Evolutionary conservation across 768 basidiomycete genomes (phyloP), one percentile per base, ranked within the genome.

Genomic region (Suillus bovinus): DNA sequence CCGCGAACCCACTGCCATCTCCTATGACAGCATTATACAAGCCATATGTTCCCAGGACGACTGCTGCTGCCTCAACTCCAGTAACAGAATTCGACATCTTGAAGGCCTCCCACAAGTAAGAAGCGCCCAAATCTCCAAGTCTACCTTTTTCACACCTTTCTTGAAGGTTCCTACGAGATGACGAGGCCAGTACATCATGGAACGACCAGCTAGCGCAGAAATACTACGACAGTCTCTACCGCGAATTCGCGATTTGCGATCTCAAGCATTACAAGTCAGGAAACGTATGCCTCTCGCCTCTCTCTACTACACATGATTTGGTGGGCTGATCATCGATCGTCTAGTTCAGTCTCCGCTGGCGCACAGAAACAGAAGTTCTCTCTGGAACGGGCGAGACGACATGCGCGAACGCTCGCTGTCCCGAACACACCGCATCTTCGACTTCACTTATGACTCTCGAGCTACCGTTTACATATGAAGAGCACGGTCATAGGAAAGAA

Each of bases 241-340:
- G 93, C 65, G 96, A 99, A 74, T 99, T 89, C 68, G 93, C 92
- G 0, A 80, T 95, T 24, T 94, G 93, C 71, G 94, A 98, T 76
- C 79, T 98, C 63, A 98, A 98, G 78, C 96, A 98, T 71, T 97
- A 93, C 81, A 97, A 94, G 78, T 87, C 90, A 0, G 92, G 93
- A 17, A 90, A 91, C 63, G 94, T 96, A 64, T 65, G 88, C 72
- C 31, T 27, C 39, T 42, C 53, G 4, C 27, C 16, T 8, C 14
- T 8, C 14, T 8, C 50, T 44, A 42, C 24, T 36, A 59, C 42
- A 33, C 17, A 59, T 34, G n/a, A n/a, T 11, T 44, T 42, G 57
- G 16, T 62, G 22, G 44, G 13, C 22, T 63, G 27, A 36, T 31
- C 55, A 63, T 31, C 9, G 46, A 34, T 13, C 24, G n/a, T 49